A percentile compares a stretch with the other conserved stretches of the same genome.
Conservation (phyloP, 2,329 filamentous ascomycete genomes). For the Scedosporium minutisporum region DNA sequence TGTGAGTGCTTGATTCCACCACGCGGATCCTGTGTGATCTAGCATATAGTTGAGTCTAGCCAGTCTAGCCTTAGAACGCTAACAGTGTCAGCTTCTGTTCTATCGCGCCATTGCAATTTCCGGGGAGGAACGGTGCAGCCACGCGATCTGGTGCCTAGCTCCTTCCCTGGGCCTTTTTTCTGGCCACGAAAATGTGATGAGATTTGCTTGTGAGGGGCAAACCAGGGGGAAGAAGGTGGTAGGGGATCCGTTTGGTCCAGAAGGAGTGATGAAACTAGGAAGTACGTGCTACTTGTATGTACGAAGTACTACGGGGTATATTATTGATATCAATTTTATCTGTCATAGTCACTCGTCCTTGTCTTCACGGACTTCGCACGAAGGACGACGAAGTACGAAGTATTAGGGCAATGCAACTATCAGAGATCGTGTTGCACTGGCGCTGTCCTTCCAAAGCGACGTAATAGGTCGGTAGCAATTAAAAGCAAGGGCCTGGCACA, state of each 20-base stretch:
- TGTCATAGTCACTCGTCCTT: no score
- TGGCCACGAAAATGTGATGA: not conserved
- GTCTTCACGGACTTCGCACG: no score
- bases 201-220: not conserved
- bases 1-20: not conserved
- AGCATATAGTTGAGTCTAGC: not conserved
- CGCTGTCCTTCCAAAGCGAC: not conserved
- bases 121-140: not conserved
- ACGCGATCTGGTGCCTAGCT: not conserved
- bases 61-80: not conserved
- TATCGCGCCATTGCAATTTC: not conserved
- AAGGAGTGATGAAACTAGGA: not conserved
- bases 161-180: not conserved
- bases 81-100: not conserved
- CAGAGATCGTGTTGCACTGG: not conserved
- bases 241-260: not conserved
- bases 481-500: not conserved
- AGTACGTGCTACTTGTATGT: not conserved
- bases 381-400: not conserved
- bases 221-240: not conserved
- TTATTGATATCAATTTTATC: no score
- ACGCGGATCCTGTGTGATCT: not conserved
- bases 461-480: not conserved
- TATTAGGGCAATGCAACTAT: not conserved
- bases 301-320: not conserved